Evolutionary conservation across 2,329 filamentous ascomycete genomes (phyloP).

Genomic region (Leptographium flavum): DNA sequence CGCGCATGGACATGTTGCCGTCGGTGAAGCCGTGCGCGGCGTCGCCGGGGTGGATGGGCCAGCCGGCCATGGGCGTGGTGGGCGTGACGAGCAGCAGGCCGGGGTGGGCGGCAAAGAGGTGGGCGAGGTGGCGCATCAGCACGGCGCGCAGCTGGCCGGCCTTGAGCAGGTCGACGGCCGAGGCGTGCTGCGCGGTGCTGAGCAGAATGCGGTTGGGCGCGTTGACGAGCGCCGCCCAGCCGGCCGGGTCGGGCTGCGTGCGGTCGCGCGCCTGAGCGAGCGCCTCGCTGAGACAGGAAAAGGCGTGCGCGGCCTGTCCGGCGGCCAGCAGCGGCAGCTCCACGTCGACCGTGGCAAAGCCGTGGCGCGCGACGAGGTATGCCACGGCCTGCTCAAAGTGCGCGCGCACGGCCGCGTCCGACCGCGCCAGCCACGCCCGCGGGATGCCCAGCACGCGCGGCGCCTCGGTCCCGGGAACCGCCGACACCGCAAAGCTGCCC

Average conservation of each 20-base stretch:
- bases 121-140: slow-evolving; percentile 65
- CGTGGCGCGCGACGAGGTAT: slow-evolving; percentile 34
- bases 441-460: slow-evolving; percentile 56
- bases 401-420: slow-evolving; percentile 47
- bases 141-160: slow-evolving; percentile 60
- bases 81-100: slow-evolving; percentile 69
- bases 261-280: slow-evolving; percentile 30
- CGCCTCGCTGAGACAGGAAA: slow-evolving; percentile 64
- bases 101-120: slow-evolving; percentile 55
- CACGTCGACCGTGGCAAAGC: slow-evolving; percentile 42
- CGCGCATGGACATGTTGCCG: slow-evolving; percentile 55
- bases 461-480: slow-evolving; percentile 7
- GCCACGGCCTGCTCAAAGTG: slow-evolving; percentile 49
- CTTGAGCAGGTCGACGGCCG: slow-evolving; percentile 55
- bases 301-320: slow-evolving; percentile 62
- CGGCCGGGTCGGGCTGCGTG: slow-evolving; percentile 24
- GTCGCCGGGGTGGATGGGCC: slow-evolving; percentile 46
- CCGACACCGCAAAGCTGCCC: slow-evolving; percentile 46
- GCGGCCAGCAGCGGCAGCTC: slow-evolving; percentile 51
- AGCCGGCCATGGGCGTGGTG: slow-evolving; percentile 61
- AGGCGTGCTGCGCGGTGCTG: slow-evolving; percentile 46
- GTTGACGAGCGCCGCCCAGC: slow-evolving; percentile 43
- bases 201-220: slow-evolving; percentile 58
- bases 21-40: slow-evolving; percentile 61
- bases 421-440: slow-evolving; percentile 52